Conservation (phyloP, 768 basidiomycete species). For the Naganishia vaughanmartiniae region DNA sequence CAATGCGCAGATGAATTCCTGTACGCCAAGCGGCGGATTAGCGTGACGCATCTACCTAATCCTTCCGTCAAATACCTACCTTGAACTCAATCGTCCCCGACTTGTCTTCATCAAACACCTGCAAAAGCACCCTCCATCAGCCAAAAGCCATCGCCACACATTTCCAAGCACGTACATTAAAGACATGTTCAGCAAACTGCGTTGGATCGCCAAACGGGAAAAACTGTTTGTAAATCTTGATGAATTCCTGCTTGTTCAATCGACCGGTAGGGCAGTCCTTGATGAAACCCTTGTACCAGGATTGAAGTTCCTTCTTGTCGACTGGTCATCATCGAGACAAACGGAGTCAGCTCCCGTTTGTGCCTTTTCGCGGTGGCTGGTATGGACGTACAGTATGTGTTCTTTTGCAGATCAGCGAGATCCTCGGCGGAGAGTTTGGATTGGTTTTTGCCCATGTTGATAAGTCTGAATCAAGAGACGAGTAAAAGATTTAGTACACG, state of each 20-base stretch:
- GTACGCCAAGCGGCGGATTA: conserved; percentile 1
- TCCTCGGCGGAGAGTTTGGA: conserved; percentile 92
- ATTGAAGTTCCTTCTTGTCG: conserved; percentile 52
- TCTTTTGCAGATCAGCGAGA: conserved; percentile 90
- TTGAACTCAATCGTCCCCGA: conserved; percentile 88
- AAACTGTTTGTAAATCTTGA: conserved; percentile 99
- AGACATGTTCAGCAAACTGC: conserved; percentile 96
- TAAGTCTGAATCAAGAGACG: neutral
- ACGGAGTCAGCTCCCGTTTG: neutral
- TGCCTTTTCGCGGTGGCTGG: neutral
- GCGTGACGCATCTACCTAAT: neutral
- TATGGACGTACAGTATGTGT: conserved; percentile 82
- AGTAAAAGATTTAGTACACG: neutral
- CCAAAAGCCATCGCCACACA: neutral
- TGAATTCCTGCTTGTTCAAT: conserved; percentile 87
- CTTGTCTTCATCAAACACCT: conserved; percentile 54
- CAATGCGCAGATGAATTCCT: conserved; percentile 86
- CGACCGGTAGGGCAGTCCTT: conserved; percentile 98
- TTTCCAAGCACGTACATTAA: conserved; percentile 64
- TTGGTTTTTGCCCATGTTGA: conserved; percentile 91
- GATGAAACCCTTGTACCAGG: conserved; percentile 93
- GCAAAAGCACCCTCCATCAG: neutral
- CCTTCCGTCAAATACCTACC: conserved; percentile 55
- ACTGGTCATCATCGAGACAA: conserved; percentile 30
- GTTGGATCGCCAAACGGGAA: conserved; percentile 98